These are phyloP conservation scores for Tetrapisispora iriomotensis DNA, from an alignment of 805 yeast genomes.

Conservation along the genomic window DNA sequence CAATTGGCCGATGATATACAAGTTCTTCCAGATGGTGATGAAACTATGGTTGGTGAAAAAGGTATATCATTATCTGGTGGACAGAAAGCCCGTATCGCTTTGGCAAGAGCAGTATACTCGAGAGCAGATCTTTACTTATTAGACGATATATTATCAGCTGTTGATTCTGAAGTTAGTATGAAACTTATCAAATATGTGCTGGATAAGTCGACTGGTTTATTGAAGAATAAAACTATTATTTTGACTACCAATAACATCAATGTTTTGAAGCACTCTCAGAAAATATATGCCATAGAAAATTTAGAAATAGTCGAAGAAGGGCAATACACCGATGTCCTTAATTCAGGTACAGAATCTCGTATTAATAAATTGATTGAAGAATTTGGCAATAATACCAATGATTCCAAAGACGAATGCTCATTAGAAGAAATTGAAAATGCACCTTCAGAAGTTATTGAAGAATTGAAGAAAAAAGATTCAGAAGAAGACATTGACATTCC, in stretches of 20 bases:
- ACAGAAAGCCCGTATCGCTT: conserved; percentile 52
- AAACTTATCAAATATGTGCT: conserved; percentile 43
- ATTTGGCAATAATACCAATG: conserved; percentile 13
- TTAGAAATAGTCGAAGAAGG: conserved; percentile 52
- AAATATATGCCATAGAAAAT: conserved; percentile 48
- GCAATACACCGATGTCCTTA: conserved; percentile 40
- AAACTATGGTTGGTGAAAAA: conserved; percentile 48
- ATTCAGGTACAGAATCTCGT: conserved; percentile 22
- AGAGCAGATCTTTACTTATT: conserved; percentile 47
- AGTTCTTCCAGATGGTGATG: conserved; percentile 43
- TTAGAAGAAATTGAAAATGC: conserved; percentile 8
- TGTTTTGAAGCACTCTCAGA: conserved; percentile 48
- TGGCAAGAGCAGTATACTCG: conserved; percentile 63
- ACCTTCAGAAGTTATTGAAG: conserved; percentile 5
- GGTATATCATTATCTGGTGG: conserved; percentile 56
- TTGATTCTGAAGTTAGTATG: conserved; percentile 60
- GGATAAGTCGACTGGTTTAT: conserved; percentile 34
- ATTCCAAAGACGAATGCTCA: conserved; percentile 12
- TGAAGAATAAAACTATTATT: conserved; percentile 43
- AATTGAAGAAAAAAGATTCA: neutral
- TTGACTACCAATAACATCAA: conserved; percentile 50
- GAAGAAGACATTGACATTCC: conserved; percentile 1
- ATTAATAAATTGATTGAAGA: conserved; percentile 26
- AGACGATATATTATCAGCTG: conserved; percentile 64
- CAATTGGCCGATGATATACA: conserved; percentile 39